Conservation (phyloP, 2,329 filamentous ascomycete genomes). For the Ophiocordyceps unilateralis region DNA sequence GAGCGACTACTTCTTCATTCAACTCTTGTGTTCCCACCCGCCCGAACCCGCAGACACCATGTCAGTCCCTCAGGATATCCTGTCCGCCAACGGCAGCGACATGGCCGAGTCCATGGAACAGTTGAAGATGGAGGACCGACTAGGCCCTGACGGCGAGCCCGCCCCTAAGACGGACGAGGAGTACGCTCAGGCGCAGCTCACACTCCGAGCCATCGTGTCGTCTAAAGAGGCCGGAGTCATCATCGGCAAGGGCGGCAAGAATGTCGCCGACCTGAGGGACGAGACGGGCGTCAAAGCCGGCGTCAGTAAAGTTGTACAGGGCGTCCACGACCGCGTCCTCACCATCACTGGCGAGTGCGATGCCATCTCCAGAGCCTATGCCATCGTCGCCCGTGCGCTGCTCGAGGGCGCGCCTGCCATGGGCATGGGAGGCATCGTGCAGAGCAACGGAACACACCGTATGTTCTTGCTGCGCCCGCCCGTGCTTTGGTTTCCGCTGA, state of each 20-base stretch:
- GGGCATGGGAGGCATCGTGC: constrained; percentile 85
- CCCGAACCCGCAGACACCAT: constrained; percentile 19
- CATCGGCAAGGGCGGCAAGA: constrained; percentile 97
- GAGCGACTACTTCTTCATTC: neutral
- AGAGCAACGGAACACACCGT: constrained; percentile 89
- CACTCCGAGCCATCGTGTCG: constrained; percentile 90
- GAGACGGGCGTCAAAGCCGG: constrained; percentile 97
- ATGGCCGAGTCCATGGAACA: constrained; percentile 45
- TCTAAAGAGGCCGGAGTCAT: constrained; percentile 98
- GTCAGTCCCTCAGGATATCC: constrained; percentile 43
- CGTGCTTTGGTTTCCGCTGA: constrained; percentile 3
- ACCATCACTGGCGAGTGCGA: constrained; percentile 86
- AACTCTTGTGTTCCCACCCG: neutral
- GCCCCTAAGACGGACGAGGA: constrained; percentile 90
- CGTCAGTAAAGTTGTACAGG: constrained; percentile 96
- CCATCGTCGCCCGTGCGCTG: constrained; percentile 78
- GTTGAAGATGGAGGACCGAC: constrained; percentile 47
- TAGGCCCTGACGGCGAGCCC: constrained; percentile 59
- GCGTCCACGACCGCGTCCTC: constrained; percentile 90
- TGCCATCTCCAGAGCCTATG: constrained; percentile 80
- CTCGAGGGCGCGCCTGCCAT: constrained; percentile 87
- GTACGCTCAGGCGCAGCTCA: constrained; percentile 83
- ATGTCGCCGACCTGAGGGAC: constrained; percentile 89
- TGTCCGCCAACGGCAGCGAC: constrained; percentile 41
- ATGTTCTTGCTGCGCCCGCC: constrained; percentile 11